A percentile compares a stretch with the other conserved stretches of the same genome.
Evolutionary conservation across 495 filamentous ascomycete species (phyloP).

Genomic region (Penicillium canariense): DNA sequence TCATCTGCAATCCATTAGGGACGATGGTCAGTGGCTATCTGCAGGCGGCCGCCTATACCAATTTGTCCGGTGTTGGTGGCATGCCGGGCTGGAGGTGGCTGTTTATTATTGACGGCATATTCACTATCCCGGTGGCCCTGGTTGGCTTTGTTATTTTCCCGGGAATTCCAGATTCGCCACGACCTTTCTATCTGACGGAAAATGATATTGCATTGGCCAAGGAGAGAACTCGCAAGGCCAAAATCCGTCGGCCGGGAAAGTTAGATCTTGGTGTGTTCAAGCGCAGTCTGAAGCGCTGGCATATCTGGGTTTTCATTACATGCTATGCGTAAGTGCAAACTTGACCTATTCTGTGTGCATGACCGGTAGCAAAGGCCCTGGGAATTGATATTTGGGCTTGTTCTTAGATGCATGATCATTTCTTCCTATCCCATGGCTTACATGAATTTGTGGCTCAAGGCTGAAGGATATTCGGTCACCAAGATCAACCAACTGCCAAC

Average conservation of each 20-base stretch:
- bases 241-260: constrained; percentile 36
- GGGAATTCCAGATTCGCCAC: constrained; percentile 45
- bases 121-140: constrained; percentile 48
- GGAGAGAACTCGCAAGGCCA: constrained; percentile 25
- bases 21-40: constrained; percentile 42
- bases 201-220: constrained; percentile 39
- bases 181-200: constrained; percentile 39
- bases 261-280: constrained; percentile 41
- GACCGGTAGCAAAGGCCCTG: background rate
- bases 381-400: background rate
- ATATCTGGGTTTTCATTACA: constrained; percentile 47
- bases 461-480: constrained; percentile 43
- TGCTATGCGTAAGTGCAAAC: constrained; percentile 38
- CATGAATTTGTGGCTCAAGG: constrained; percentile 50
- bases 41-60: constrained; percentile 47
- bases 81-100: constrained; percentile 51
- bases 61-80: constrained; percentile 41
- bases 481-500: constrained; percentile 49
- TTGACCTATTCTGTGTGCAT: background rate
- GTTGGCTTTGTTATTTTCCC: constrained; percentile 47
- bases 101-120: constrained; percentile 50
- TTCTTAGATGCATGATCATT: constrained; percentile 43
- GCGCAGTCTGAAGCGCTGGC: constrained; percentile 42
- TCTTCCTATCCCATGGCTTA: constrained; percentile 36
- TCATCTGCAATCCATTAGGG: constrained; percentile 36